Evolutionary conservation across 2,329 filamentous ascomycete genomes (phyloP).

Genomic region (Achaetomium macrosporum): DNA sequence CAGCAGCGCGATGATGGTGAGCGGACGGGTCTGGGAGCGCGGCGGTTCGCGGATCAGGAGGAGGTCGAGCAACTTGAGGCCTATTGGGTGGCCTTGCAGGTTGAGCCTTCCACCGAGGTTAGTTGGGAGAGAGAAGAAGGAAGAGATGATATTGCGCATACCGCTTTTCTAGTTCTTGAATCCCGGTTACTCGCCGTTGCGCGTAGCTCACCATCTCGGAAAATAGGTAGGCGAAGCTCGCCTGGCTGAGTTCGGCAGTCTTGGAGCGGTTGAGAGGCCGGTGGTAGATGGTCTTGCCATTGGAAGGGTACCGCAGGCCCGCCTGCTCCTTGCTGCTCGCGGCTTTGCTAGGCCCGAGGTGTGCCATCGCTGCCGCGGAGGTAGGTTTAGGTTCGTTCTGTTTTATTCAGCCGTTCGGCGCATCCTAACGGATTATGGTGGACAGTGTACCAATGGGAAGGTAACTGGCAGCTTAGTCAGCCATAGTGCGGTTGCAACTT

Average conservation of each 20-base stretch:
- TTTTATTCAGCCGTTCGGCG: neutral
- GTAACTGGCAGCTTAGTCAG: neutral
- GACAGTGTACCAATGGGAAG: no score
- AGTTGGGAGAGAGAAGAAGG: neutral
- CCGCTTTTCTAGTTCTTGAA: constrained; percentile 90
- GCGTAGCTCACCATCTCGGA: constrained; percentile 96
- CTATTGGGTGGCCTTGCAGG: constrained; percentile 85
- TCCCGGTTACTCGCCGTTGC: constrained; percentile 81
- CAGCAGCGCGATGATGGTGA: constrained; percentile 82
- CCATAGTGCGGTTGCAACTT: no score
- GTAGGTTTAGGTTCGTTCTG: neutral
- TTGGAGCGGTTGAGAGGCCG: constrained; percentile 85
- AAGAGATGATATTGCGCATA: constrained; percentile 34
- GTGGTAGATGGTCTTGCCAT: constrained; percentile 97
- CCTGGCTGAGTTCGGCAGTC: constrained; percentile 81
- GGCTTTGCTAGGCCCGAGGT: constrained; percentile 42
- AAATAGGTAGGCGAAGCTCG: constrained; percentile 94
- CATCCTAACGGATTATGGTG: no score
- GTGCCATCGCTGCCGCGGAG: constrained; percentile 38
- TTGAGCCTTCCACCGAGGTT: constrained; percentile 63
- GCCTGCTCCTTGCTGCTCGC: constrained; percentile 37
- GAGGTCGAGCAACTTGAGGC: constrained; percentile 89
- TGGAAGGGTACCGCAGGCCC: constrained; percentile 81
- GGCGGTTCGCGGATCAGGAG: constrained; percentile 76
- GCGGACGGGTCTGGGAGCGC: constrained; percentile 68